Base-by-base conservation (phyloP, 495 filamentous ascomycete species). In the Aspergillus conjunctus region DNA sequence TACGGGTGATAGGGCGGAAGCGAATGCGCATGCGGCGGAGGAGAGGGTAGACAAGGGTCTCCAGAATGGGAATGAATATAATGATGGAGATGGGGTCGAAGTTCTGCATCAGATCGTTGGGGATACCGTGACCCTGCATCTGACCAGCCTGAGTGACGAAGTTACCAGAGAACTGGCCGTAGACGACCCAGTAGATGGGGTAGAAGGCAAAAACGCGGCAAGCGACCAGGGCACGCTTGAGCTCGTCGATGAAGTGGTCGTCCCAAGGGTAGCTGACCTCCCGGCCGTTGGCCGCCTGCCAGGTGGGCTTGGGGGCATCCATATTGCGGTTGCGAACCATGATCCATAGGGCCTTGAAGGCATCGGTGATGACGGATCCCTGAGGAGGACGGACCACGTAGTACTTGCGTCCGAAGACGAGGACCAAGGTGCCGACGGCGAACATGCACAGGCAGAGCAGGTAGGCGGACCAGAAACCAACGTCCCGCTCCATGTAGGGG, bases 91-190 rank as follows among this genome's bases (percentile, higher is more conserved):
- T 80, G 4, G 90, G 84, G 70, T 92, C 89, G 70, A 92, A 86
- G 79, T 91, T 92, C 65, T 76, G 73, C 74, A 92, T 88, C 61
- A 91, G 77, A 63, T 93, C 90, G 77, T 93, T 93, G 56, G 82
- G 83, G 54, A 85, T 79, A 20, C 83, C 81, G 60, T 85, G 81
- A 14, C 76, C 75, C 0, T 72, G 17, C 83, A 85, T 85, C 65
- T 80, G 73, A 34, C 74, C 81, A 45, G 81, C 82, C 66, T 79
- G 84, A 12, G 82, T 79, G 62, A 85, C 77, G 61, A 87, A 82
- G 73, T 86, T 87, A 66, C 74, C 72, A 34, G 77, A 78, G 73
- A 85, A 83, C 62, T 86, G 83, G 52, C 77, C 78, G 71, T 85
- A 87, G 20, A 80, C 77, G 41, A 88, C 78, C 84, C 85, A 87